A percentile compares a stretch with the other conserved stretches of the same genome.
phyloP scores from a whole-genome alignment of 2,329 filamentous ascomycete species.

The Colletotrichum musae region DNA sequence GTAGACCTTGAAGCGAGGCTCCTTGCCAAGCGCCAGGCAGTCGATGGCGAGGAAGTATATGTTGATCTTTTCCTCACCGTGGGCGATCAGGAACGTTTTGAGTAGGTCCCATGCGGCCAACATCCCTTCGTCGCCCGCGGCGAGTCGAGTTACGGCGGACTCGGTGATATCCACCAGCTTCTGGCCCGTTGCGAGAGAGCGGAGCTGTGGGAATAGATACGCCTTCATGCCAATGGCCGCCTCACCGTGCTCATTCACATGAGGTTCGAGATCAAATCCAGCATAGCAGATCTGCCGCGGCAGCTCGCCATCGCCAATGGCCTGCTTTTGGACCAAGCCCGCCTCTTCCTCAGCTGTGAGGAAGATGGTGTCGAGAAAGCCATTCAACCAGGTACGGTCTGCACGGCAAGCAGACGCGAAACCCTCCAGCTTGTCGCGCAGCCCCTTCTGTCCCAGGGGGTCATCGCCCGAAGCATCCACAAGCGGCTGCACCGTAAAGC shows the following conservation, averaged over 20 bases:
- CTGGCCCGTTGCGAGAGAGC: conserved; percentile 21
- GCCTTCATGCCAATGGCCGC: conserved; percentile 25
- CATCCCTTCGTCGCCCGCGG: neutral
- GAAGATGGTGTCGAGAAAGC: conserved; percentile 19
- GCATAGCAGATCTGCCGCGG: conserved; percentile 18
- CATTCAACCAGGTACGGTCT: conserved; percentile 16
- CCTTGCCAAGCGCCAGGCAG: neutral
- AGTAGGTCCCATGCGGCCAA: neutral
- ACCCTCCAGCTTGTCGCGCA: conserved; percentile 24
- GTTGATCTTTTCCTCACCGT: neutral
- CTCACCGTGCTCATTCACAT: conserved; percentile 4
- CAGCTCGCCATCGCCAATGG: neutral
- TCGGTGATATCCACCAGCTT: conserved; percentile 4
- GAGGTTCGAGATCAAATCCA: conserved; percentile 27
- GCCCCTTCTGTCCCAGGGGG: conserved; percentile 14
- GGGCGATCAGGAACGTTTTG: neutral
- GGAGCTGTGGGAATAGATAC: conserved; percentile 32
- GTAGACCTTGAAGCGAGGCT: conserved; percentile 24
- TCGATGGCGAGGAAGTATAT: conserved; percentile 14
- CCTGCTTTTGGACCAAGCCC: neutral
- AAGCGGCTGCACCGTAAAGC: conserved; percentile 29
- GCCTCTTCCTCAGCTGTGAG: conserved; percentile 16
- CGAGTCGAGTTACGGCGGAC: neutral
- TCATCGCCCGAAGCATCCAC: neutral
- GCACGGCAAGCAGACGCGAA: conserved; percentile 17